phyloP scores from a whole-genome alignment of 176 grass and related monocot genomes.

The Oryza officinalis region DNA sequence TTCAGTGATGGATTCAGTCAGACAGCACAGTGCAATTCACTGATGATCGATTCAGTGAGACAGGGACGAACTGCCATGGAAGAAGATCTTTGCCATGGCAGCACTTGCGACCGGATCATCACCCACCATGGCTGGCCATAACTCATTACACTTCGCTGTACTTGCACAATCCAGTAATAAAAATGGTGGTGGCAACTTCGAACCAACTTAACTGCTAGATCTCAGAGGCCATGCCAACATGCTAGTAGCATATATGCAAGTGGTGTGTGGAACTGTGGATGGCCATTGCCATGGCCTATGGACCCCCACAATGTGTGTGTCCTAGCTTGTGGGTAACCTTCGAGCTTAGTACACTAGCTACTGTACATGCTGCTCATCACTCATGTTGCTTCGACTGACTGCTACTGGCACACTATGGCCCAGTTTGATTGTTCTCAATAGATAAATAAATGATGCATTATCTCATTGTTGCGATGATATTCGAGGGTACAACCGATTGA shows the following conservation, averaged over 20 bases:
- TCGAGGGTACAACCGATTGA: too few relatives aligned
- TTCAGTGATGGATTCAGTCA: background rate
- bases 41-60: background rate
- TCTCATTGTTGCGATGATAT: too few relatives aligned
- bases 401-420: background rate
- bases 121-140: background rate
- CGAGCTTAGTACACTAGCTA: background rate
- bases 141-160: background rate
- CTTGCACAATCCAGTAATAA: constrained; percentile 35
- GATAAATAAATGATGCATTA: too few relatives aligned
- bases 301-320: background rate
- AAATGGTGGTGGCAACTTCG: constrained; percentile 30
- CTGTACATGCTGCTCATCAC: background rate
- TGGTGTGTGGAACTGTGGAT: background rate
- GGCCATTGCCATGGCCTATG: background rate
- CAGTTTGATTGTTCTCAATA: too few relatives aligned
- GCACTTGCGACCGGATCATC: background rate
- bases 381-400: background rate
- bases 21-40: background rate
- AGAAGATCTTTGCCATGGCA: background rate
- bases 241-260: background rate
- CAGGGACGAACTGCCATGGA: background rate
- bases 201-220: constrained; percentile 38
- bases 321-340: constrained; percentile 21
- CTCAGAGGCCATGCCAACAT: background rate